Evolutionary conservation across 2,329 filamentous ascomycete genomes (phyloP).

Genomic region (Phialophora expanda): DNA sequence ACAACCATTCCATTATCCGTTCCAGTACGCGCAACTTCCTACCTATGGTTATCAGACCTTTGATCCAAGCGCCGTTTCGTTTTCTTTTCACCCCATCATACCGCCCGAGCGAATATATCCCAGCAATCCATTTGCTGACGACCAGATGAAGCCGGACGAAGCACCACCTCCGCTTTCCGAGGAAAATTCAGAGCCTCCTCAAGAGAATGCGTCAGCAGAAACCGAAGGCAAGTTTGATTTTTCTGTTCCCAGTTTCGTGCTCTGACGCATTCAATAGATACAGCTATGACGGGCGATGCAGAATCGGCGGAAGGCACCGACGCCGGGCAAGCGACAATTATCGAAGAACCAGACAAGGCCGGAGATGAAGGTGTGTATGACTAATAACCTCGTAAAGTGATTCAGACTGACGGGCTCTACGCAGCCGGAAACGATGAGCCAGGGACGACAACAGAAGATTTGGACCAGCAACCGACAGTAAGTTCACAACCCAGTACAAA

Average conservation of each 20-base stretch:
- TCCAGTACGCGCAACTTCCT: slow-evolving; percentile 54
- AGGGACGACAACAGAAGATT: slow-evolving; percentile 37
- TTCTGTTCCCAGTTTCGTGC: background rate
- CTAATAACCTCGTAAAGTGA: background rate
- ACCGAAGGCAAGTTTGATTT: slow-evolving; percentile 28
- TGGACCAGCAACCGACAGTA: background rate
- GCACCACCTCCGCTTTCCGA: slow-evolving; percentile 12
- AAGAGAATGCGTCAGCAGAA: slow-evolving; percentile 17
- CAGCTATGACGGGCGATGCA: background rate
- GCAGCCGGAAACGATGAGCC: slow-evolving; percentile 32
- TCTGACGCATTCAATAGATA: background rate
- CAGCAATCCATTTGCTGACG: slow-evolving; percentile 34
- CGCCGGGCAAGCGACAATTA: background rate
- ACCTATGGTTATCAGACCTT: slow-evolving; percentile 51
- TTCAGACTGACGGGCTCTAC: slow-evolving; percentile 1
- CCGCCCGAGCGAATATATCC: slow-evolving; percentile 30
- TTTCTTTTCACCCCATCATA: slow-evolving; percentile 45
- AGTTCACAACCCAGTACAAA: background rate
- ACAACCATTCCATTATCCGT: slow-evolving; percentile 44
- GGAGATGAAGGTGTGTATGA: slow-evolving; percentile 21
- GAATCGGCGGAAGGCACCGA: background rate
- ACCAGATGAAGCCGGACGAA: slow-evolving; percentile 31
- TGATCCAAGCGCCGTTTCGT: slow-evolving; percentile 49
- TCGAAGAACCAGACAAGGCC: background rate
- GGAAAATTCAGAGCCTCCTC: slow-evolving; percentile 15